These are phyloP conservation scores for Russula emetica DNA, from an alignment of 768 basidiomycete genomes.

Conservation along the genomic window DNA sequence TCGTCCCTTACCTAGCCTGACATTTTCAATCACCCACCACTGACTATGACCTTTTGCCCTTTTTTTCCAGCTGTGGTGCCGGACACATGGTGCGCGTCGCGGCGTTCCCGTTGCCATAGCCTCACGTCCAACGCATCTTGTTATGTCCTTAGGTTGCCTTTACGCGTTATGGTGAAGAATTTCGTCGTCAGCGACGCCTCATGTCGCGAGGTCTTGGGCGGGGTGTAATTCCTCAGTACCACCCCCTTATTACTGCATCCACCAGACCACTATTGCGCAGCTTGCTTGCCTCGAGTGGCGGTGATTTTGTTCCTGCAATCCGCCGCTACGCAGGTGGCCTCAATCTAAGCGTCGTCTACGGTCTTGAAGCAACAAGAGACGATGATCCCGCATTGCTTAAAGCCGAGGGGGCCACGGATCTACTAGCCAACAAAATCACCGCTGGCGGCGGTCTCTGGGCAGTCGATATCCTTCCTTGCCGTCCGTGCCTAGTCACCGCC, in stretches of 20 bases:
- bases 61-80: slow-evolving; percentile 19
- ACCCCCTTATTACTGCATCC: slow-evolving; percentile 24
- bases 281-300: slow-evolving; percentile 20
- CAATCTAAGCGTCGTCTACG: slow-evolving; percentile 50
- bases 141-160: slow-evolving; percentile 21
- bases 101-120: neutral
- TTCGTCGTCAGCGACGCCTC: slow-evolving; percentile 26
- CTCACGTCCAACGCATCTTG: neutral
- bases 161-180: slow-evolving; percentile 26
- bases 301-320: slow-evolving; percentile 23
- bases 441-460: slow-evolving; percentile 44
- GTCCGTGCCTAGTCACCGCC: slow-evolving; percentile 30
- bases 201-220: slow-evolving; percentile 26
- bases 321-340: slow-evolving; percentile 27
- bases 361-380: slow-evolving; percentile 44
- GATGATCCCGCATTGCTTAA: slow-evolving; percentile 42
- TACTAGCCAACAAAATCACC: slow-evolving; percentile 44
- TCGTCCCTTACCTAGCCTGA: slow-evolving; percentile 32
- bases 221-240: slow-evolving; percentile 17
- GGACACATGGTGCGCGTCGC: slow-evolving; percentile 23
- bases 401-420: slow-evolving; percentile 41
- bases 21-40: neutral
- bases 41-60: neutral
- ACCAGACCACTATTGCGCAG: slow-evolving; percentile 24
- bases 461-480: slow-evolving; percentile 38